Evolutionary conservation across 2,329 filamentous ascomycete genomes (phyloP).

Genomic region (Camptophora hylomeconis): DNA sequence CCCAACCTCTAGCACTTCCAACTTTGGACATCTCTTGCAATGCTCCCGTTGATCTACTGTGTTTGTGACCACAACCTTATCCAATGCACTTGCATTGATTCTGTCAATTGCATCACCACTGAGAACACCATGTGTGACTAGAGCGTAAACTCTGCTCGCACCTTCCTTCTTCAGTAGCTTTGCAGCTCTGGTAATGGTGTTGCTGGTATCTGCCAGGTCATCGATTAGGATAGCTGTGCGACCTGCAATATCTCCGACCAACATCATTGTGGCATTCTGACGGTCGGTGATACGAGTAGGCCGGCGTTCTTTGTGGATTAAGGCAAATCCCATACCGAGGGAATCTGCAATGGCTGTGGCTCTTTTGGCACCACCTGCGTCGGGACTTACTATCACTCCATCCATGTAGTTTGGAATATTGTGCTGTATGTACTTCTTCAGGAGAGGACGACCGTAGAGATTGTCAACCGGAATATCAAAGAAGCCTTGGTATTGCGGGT

Average conservation of each 20-base stretch:
- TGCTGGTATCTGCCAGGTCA: constrained; percentile 88
- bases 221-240: constrained; percentile 83
- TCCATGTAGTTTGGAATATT: constrained; percentile 74
- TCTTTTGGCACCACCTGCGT: constrained; percentile 91
- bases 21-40: constrained; percentile 62
- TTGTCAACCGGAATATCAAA: constrained; percentile 99
- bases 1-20: constrained; percentile 84
- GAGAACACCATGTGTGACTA: constrained; percentile 89
- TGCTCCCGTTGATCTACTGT: constrained; percentile 84
- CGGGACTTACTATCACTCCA: constrained; percentile 86
- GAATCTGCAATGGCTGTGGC: constrained; percentile 91
- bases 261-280: constrained; percentile 76
- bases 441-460: constrained; percentile 54
- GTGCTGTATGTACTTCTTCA: constrained; percentile 58
- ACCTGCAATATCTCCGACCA: constrained; percentile 73
- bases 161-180: constrained; percentile 92
- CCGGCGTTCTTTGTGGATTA: constrained; percentile 96
- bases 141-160: constrained; percentile 77
- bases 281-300: constrained; percentile 78
- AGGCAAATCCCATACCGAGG: constrained; percentile 84
- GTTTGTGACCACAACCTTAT: constrained; percentile 92
- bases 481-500: constrained; percentile 95
- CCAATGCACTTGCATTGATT: constrained; percentile 83
- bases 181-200: constrained; percentile 90
- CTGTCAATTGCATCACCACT: constrained; percentile 89